These are phyloP conservation scores for Carex myosuroides DNA, from an alignment of 176 grass and related monocot genomes.

Conservation along the genomic window DNA sequence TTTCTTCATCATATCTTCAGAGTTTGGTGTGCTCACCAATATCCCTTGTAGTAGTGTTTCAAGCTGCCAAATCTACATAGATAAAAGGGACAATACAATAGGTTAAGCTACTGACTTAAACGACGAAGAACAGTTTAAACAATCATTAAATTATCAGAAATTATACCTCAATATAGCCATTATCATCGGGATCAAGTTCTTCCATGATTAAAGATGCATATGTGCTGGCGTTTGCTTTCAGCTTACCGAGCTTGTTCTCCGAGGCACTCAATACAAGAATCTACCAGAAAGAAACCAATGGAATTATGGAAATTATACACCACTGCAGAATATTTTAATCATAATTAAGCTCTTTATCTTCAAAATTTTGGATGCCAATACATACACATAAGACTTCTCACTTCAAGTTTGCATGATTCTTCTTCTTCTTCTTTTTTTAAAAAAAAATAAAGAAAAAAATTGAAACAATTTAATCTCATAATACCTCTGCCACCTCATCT, in stretches of 20 bases:
- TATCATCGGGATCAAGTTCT: constrained; percentile 67
- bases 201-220: constrained; percentile 95
- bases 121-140: not conserved
- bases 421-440: not conserved
- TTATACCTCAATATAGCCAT: constrained; percentile 75
- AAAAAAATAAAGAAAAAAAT: not conserved
- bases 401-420: not conserved
- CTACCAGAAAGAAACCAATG: constrained; percentile 19
- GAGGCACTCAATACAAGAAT: constrained; percentile 80
- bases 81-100: not conserved
- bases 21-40: constrained; percentile 36
- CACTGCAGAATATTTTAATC: not conserved
- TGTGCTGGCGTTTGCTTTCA: constrained; percentile 65
- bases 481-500: constrained; percentile 84
- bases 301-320: not conserved
- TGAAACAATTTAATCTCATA: not conserved
- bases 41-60: constrained; percentile 76
- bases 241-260: constrained; percentile 73
- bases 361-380: not conserved
- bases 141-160: not conserved
- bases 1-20: constrained; percentile 33
- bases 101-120: not conserved
- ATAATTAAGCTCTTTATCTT: not conserved
- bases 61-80: constrained; percentile 74
- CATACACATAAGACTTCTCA: not conserved